Conservation (phyloP, 805 yeast species). For the Hermanozyma aechmeae region DNA sequence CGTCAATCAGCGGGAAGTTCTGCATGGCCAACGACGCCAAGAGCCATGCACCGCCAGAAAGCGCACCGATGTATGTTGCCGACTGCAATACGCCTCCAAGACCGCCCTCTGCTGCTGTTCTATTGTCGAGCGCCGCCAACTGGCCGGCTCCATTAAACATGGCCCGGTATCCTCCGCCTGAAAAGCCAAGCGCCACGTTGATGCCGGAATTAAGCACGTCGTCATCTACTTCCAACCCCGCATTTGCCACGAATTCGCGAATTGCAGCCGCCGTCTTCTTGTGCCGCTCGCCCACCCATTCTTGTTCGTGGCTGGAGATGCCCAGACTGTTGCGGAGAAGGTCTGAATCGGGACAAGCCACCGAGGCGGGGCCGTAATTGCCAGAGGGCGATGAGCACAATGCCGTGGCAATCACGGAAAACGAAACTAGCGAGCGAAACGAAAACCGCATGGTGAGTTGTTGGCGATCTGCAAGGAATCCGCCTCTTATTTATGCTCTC, state of each 20-base stretch:
- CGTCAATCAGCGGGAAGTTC: conserved; percentile 65
- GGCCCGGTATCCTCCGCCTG: neutral
- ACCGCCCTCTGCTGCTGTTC: conserved; percentile 28
- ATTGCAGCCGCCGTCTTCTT: conserved; percentile 7
- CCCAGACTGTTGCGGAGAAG: too few species aligned
- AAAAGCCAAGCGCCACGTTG: neutral
- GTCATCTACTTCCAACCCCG: conserved; percentile 3
- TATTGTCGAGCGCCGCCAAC: conserved; percentile 10
- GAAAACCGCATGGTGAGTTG: too few species aligned
- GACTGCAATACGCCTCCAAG: conserved; percentile 70
- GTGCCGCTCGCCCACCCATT: too few species aligned
- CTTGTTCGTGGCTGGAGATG: too few species aligned
- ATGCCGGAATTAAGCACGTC: too few species aligned
- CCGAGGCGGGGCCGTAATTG: too few species aligned
- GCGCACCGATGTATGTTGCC: conserved; percentile 62
- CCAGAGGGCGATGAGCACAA: too few species aligned
- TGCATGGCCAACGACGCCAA: conserved; percentile 60
- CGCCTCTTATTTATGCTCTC: too few species aligned
- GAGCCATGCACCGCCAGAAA: conserved; percentile 84
- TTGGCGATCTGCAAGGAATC: too few species aligned
- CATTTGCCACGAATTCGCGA: conserved; percentile 4
- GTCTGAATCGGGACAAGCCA: too few species aligned
- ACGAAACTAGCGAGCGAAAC: too few species aligned
- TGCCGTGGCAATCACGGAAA: too few species aligned
- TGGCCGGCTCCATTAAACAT: conserved; percentile 6